These are phyloP conservation scores for Pseudoneurospora amorphoporcata DNA, from an alignment of 495 filamentous ascomycete species.

Conservation along the genomic window DNA sequence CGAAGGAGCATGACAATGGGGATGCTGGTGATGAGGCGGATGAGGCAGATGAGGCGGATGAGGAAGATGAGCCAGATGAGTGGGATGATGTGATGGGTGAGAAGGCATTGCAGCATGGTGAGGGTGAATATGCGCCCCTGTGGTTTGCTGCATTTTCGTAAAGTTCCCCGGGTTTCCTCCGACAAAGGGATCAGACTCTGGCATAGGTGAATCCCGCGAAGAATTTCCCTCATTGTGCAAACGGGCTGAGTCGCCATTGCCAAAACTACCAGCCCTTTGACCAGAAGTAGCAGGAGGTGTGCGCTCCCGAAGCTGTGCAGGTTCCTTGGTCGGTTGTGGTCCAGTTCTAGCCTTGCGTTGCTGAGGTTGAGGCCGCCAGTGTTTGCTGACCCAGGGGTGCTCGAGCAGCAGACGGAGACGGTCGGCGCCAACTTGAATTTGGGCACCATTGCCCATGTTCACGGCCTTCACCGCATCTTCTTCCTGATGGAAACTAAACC, in stretches of 20 bases:
- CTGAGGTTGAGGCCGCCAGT: background rate
- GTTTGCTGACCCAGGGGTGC: background rate
- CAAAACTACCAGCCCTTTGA: background rate
- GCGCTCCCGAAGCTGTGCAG: background rate
- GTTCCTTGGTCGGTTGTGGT: background rate
- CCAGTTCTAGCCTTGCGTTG: background rate
- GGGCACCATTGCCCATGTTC: background rate
- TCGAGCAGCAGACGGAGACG: background rate
- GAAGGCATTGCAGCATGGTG: background rate
- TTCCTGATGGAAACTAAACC: background rate
- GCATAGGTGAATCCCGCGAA: background rate
- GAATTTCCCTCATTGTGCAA: background rate
- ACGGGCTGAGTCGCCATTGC: background rate
- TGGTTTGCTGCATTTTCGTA: background rate
- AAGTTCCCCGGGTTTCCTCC: background rate
- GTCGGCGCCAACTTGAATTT: background rate
- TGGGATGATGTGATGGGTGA: background rate
- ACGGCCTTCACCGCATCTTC: background rate
- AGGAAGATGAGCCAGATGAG: background rate
- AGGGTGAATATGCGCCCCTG: background rate
- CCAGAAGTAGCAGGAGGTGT: background rate
- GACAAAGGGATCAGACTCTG: background rate
- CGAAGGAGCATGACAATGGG: background rate
- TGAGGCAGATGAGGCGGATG: background rate
- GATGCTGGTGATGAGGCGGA: background rate